Evolutionary conservation across 2,329 filamentous ascomycete genomes (phyloP), one percentile per base, ranked within the genome.

Genomic region (Microthyrium microscopicum): DNA sequence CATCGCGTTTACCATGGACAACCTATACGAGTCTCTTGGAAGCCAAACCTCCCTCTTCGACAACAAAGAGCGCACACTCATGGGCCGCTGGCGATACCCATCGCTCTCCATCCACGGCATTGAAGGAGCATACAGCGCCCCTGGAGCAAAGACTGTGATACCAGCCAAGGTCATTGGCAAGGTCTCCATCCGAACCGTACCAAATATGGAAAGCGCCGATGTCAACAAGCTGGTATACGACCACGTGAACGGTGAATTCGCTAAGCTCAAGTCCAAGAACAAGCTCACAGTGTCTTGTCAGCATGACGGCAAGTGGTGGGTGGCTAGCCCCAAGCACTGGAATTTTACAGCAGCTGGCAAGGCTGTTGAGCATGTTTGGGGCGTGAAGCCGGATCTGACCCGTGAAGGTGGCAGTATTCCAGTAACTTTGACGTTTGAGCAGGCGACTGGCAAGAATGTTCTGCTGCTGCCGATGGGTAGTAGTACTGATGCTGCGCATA

Each of bases 291-390:
- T 84, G 34, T 74, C 67, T 51, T 67, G 85, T 38, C 76, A 87
- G 58, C 89, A 98, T 64, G 77, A 75, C 39, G 89, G 89, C 46
- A 94, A 94, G 62, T 98, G 89, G 89, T 98, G 89, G 89, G 84
- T 92, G 30, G 84, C 91, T 29, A 85, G 79, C 51, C 87, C 89
- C 20, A 89, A 92, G 62, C 87, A 98, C 68, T 95, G 89, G 84
- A 98, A 98, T 68, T 98, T 95, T 61, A 71, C 74, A 20, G 87
- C 87, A 18, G 89, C 89, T 11, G 73, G 77, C 51, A 95, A 93
- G 69, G 89, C 89, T n/a, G 84, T 89, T 21, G 78, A 95, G 65
- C 73, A 83, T 42, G 89, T 98, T 24, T 98, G 84, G 71, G 81
- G 81, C 34, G 78, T 93, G 35, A 69, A 84, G 62, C 89, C 89